phyloP scores from a whole-genome alignment of 108 stramenopile species.

The Cyclotella atomus region DNA sequence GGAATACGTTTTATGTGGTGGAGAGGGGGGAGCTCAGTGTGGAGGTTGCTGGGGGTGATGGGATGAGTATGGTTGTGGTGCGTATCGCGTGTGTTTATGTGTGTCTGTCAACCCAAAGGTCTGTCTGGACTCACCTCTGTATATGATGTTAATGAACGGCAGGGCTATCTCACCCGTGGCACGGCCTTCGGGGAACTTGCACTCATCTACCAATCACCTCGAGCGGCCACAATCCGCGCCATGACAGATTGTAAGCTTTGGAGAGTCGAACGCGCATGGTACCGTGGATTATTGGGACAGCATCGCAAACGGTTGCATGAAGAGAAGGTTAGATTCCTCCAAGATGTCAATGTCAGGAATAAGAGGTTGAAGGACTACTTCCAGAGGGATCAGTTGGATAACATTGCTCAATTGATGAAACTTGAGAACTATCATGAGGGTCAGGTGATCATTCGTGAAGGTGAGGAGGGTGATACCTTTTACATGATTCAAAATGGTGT shows the following conservation, averaged over 20 bases:
- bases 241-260: slow-evolving; percentile 58
- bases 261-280: slow-evolving; percentile 54
- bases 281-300: slow-evolving; percentile 52
- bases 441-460: slow-evolving; percentile 64
- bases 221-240: slow-evolving; percentile 66
- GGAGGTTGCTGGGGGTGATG: slow-evolving; percentile 55
- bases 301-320: slow-evolving; percentile 44
- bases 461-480: slow-evolving; percentile 70
- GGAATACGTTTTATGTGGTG: slow-evolving; percentile 84
- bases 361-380: slow-evolving; percentile 36
- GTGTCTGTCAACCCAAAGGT: too few species aligned
- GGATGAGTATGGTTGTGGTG: slow-evolving; percentile 1
- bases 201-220: slow-evolving; percentile 78
- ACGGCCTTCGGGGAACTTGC: slow-evolving; percentile 81
- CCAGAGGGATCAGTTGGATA: slow-evolving; percentile 35
- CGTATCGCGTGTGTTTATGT: too few species aligned
- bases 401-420: slow-evolving; percentile 51
- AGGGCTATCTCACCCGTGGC: slow-evolving; percentile 17
- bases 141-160: too few species aligned
- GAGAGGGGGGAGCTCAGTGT: slow-evolving; percentile 63
- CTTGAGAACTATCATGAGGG: slow-evolving; percentile 46
- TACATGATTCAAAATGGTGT: slow-evolving; percentile 62
- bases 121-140: too few species aligned
- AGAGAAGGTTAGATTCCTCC: slow-evolving; percentile 41
- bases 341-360: slow-evolving; percentile 28